phyloP scores from a whole-genome alignment of 2,329 filamentous ascomycete genomes.

The Passalora sequoiae region DNA sequence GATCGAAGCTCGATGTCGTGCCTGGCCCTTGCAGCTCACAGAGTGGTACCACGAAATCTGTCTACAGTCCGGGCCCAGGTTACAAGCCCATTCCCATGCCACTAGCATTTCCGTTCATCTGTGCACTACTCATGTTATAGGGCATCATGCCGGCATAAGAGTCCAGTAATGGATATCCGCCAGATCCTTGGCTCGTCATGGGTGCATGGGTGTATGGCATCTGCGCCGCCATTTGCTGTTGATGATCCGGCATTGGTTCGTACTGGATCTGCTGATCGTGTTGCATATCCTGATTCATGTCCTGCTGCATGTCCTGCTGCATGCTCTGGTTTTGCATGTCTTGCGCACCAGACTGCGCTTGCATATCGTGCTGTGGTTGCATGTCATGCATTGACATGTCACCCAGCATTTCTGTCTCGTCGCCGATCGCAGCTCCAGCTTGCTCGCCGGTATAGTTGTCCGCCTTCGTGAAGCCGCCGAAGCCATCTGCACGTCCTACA shows the following conservation, averaged over 20 bases:
- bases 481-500: conserved; percentile 30
- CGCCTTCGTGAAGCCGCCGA: conserved; percentile 31
- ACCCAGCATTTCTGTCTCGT: conserved; percentile 20
- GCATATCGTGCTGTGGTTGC: conserved; percentile 9
- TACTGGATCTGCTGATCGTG: conserved; percentile 28
- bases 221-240: conserved; percentile 19
- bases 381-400: conserved; percentile 5
- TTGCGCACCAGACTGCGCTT: conserved; percentile 9
- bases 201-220: conserved; percentile 20
- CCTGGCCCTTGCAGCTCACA: no score
- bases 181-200: conserved; percentile 21
- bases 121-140: conserved; percentile 24
- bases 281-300: conserved; percentile 14
- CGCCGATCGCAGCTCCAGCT: conserved; percentile 25
- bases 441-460: conserved; percentile 33
- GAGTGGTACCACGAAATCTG: neutral
- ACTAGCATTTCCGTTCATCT: conserved; percentile 15
- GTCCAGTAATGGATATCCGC: conserved; percentile 27
- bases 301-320: conserved; percentile 18
- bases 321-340: conserved; percentile 12
- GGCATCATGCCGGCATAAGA: conserved; percentile 25
- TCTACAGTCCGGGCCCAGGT: neutral
- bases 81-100: conserved; percentile 23
- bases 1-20: no score
- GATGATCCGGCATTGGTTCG: conserved; percentile 24